Base-by-base conservation (phyloP, 176 grass and related monocot species). In the Rhynchospora tenuis region DNA sequence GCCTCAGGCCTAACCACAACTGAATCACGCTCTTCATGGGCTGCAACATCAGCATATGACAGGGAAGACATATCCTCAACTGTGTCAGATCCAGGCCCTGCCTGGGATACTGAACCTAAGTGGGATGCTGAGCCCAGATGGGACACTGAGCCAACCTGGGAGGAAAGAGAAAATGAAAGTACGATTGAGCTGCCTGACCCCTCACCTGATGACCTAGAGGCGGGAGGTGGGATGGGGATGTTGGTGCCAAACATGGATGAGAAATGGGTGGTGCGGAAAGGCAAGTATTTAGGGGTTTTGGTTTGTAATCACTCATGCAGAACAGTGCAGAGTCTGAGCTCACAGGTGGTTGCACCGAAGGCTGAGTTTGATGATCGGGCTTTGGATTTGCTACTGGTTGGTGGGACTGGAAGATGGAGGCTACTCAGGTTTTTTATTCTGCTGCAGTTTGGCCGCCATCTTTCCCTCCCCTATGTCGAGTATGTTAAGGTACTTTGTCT, bases 241-340 rank as follows among this genome's bases (percentile, higher is more conserved):
- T 89, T 90, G 73, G 97, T 99, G 60, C 97, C 97, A 67, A 96
- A 85, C 80, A 90, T 99, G 85, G 97, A 96, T 87, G 97, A 99
- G 78, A 92, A 92, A 85, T 99, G 97, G 97, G 88, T 99, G 82
- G 78, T 95, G 38, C 90, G 90, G 73, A 96, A 99, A 85, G 97
- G 97, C 20, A 85, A 92, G 59, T 99, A 93, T 86, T 91, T 96
- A 73, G 93, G 88, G 90, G 89, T 99, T 64, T 86, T 99, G 88
- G 88, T 96, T 76, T 99, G 97, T 82, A 99, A 99, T 42, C 97
- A 93, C 85, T 93, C 97, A 47, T 99, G 97, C 85, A 93, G 71
- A 77, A 99, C 93, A 0, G 97, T 99, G 66, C 97, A 99, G 85
- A 99, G 97, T 86, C 86, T 99, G 86, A 99, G 93, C 87, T 99